These are phyloP conservation scores for Rhizopus stolonifer DNA, from an alignment of 371 early-diverging fungal genomes.

Conservation along the genomic window DNA sequence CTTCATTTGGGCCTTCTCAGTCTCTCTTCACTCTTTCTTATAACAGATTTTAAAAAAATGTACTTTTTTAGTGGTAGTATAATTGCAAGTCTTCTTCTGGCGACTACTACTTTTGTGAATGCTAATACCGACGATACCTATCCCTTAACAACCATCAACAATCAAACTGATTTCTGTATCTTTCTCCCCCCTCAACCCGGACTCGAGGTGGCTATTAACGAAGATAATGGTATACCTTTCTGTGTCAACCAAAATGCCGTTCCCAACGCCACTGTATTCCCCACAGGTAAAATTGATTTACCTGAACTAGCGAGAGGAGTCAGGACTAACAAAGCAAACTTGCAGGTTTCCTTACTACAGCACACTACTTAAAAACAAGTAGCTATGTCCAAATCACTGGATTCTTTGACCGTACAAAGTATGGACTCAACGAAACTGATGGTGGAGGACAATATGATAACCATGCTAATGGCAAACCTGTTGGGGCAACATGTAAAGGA, in stretches of 20 bases:
- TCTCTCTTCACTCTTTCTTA: not conserved
- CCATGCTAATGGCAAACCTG: constrained; percentile 32
- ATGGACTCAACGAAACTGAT: constrained; percentile 41
- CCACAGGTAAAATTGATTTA: constrained; percentile 28
- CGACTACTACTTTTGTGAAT: constrained; percentile 8
- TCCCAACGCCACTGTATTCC: constrained; percentile 49
- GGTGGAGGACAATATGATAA: constrained; percentile 55
- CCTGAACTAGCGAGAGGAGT: too few relatives aligned
- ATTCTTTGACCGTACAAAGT: constrained; percentile 50
- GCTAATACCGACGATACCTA: constrained; percentile 10
- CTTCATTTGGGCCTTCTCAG: too few relatives aligned
- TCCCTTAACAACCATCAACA: constrained; percentile 24
- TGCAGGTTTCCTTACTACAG: constrained; percentile 48
- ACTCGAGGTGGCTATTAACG: constrained; percentile 51
- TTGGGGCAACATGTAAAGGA: constrained; percentile 40
- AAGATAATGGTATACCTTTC: constrained; percentile 55
- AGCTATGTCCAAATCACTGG: constrained; percentile 58
- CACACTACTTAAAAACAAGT: constrained; percentile 42
- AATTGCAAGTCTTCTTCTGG: constrained; percentile 7
- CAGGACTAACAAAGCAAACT: not conserved
- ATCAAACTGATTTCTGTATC: constrained; percentile 47
- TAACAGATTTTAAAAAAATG: too few relatives aligned
- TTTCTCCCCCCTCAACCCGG: constrained; percentile 63
- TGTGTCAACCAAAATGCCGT: constrained; percentile 42
- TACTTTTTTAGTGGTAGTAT: constrained; percentile 2